These are phyloP conservation scores for Rosa hybrid DNA, from an alignment of 331 rosid species.

Conservation along the genomic window DNA sequence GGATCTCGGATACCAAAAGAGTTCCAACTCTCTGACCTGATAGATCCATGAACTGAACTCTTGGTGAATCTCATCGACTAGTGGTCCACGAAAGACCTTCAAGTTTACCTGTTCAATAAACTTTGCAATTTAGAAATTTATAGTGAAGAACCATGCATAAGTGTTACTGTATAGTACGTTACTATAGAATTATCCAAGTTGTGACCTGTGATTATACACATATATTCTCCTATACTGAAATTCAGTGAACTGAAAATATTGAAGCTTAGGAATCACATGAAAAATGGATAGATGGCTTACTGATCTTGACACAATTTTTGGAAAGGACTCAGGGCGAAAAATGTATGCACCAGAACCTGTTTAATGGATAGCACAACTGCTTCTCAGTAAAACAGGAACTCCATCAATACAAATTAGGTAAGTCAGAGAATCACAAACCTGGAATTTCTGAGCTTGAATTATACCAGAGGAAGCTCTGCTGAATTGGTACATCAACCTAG, in stretches of 20 bases:
- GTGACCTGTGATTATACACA: neutral
- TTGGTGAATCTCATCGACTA: slow-evolving; percentile 75
- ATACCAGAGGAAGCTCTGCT: slow-evolving; percentile 83
- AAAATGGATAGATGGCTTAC: slow-evolving; percentile 44
- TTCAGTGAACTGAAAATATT: neutral
- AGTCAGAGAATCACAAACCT: slow-evolving; percentile 36
- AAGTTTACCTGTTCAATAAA: slow-evolving; percentile 43
- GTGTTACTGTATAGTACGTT: neutral
- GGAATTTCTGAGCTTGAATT: slow-evolving; percentile 41
- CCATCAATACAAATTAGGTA: neutral
- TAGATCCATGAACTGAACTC: slow-evolving; percentile 71
- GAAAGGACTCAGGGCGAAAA: slow-evolving; percentile 67
- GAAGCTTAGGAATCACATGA: neutral
- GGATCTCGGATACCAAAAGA: neutral
- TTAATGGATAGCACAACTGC: slow-evolving; percentile 17
- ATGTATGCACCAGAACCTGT: slow-evolving; percentile 78
- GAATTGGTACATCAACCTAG: slow-evolving; percentile 82
- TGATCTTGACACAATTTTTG: slow-evolving; percentile 67
- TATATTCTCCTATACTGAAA: neutral
- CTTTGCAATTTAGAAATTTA: neutral
- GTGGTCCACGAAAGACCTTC: slow-evolving; percentile 61
- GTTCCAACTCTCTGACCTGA: slow-evolving; percentile 48
- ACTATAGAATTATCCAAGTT: neutral
- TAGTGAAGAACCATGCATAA: neutral
- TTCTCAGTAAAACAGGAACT: slow-evolving; percentile 19